phyloP scores from a whole-genome alignment of 495 filamentous ascomycete species.

The Podospora pseudopauciseta region DNA sequence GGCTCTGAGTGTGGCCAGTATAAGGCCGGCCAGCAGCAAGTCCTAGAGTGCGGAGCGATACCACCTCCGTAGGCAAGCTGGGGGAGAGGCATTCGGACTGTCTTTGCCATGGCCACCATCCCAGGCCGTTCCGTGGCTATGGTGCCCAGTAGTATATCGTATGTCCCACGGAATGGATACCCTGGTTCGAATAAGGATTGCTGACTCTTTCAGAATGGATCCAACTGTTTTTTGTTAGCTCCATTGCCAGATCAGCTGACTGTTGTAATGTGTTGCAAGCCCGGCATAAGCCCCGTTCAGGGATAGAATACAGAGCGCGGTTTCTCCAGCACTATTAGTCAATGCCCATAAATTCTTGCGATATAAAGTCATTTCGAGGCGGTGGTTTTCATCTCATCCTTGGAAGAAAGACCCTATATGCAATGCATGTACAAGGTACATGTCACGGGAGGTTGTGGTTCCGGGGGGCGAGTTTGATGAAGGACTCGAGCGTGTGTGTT shows the following conservation, averaged over 20 bases:
- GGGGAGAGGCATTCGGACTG: neutral
- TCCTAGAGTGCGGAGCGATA: neutral
- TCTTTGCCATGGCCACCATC: conserved; percentile 2
- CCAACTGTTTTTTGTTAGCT: neutral
- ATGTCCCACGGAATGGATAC: neutral
- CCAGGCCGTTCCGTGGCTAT: neutral
- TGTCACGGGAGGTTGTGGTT: neutral
- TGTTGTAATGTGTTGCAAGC: neutral
- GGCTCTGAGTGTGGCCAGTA: neutral
- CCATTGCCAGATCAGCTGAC: neutral
- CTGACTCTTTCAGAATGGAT: neutral
- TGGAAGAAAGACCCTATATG: neutral
- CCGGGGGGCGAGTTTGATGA: neutral
- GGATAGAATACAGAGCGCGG: neutral
- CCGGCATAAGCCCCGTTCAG: neutral
- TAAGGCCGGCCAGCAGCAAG: neutral
- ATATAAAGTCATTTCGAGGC: neutral
- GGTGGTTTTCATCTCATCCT: neutral
- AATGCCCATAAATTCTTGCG: neutral
- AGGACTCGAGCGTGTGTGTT: neutral
- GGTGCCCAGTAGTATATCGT: neutral
- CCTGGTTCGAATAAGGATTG: neutral
- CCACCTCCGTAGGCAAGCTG: neutral
- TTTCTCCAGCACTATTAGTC: neutral
- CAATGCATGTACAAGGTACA: neutral